A percentile compares a stretch with the other conserved stretches of the same genome.
Evolutionary conservation across 1,284 basidiomycete genomes (phyloP).

Genomic region (Cutaneotrichosporon cavernicola): DNA sequence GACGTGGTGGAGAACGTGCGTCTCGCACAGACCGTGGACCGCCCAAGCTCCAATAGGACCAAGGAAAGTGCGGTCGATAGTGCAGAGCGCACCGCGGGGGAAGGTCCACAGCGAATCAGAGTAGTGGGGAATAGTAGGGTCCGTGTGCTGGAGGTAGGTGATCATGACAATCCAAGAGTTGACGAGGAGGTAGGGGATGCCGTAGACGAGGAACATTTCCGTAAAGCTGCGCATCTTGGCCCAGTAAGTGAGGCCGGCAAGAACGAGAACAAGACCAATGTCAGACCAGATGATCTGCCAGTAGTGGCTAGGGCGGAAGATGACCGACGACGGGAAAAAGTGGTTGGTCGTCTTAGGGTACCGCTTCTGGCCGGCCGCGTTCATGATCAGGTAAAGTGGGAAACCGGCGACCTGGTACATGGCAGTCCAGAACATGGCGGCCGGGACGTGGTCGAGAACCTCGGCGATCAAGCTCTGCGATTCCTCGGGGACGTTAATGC

Average conservation of each 20-base stretch:
- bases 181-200: slow-evolving; percentile 87
- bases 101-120: slow-evolving; percentile 87
- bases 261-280: slow-evolving; percentile 74
- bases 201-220: slow-evolving; percentile 76
- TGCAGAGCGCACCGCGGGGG: slow-evolving; percentile 91
- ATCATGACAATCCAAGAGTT: slow-evolving; percentile 84
- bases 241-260: slow-evolving; percentile 62
- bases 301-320: slow-evolving; percentile 82
- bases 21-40: slow-evolving; percentile 83
- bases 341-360: slow-evolving; percentile 85
- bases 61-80: slow-evolving; percentile 83
- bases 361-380: slow-evolving; percentile 82
- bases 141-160: slow-evolving; percentile 97
- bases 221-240: slow-evolving; percentile 69
- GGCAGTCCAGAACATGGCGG: slow-evolving; percentile 66
- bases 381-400: slow-evolving; percentile 79
- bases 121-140: slow-evolving; percentile 84
- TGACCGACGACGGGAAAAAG: slow-evolving; percentile 70
- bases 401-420: slow-evolving; percentile 75
- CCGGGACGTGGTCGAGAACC: slow-evolving; percentile 87
- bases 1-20: slow-evolving; percentile 87
- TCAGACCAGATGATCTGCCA: slow-evolving; percentile 79
- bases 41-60: slow-evolving; percentile 74
- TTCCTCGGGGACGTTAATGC: slow-evolving; percentile 63
- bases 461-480: slow-evolving; percentile 78